Evolutionary conservation across 495 filamentous ascomycete genomes (phyloP), one percentile per base, ranked within the genome.

Genomic region (Lepraria neglecta): DNA sequence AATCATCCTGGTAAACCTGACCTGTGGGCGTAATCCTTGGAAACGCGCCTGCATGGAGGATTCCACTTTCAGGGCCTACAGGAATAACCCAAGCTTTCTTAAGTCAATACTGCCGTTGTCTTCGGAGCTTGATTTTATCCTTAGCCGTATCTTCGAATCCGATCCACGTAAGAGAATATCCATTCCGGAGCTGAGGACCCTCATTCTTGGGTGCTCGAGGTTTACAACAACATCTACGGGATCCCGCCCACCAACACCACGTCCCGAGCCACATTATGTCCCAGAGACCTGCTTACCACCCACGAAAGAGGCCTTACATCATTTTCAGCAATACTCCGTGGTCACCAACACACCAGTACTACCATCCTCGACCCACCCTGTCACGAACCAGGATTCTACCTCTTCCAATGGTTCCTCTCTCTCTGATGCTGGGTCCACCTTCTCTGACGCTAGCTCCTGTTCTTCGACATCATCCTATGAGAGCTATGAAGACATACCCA

Each of bases 1-100:
- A 58, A 92, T 99, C 14, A 95, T 99, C 73, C 80, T 99, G 62
- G 90, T 99, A 62, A 99, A 99, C 73, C 82, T 99, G 60, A 95
- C 91, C 62, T 97, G 94, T 79, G 92, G 94, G 70, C 89, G 95
- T 67, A 99, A 99, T 75, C 94, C 94, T 64, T 99, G 94, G 94
- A 97, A 96, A 75, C 85, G 91, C 63, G 95, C 94, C 57, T 95
- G 89, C 12, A 74, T 84, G 65, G 90, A 96, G 69, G 95, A 99
- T 74, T 90, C 91, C 64, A 97, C 95, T 28, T 99, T 96, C 81
- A 85, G 87, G 70, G 94, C 92, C 38, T 99, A 88, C 72, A 78
- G 89, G 63, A 87, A 86, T 78, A 90, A 92, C 71, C 85, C 83
- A 45, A 86, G 84, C 65, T 97, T 97, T 76, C 79, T 99, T 57